phyloP scores from a whole-genome alignment of 2,329 filamentous ascomycete genomes.

The Lanzia echinophila region DNA sequence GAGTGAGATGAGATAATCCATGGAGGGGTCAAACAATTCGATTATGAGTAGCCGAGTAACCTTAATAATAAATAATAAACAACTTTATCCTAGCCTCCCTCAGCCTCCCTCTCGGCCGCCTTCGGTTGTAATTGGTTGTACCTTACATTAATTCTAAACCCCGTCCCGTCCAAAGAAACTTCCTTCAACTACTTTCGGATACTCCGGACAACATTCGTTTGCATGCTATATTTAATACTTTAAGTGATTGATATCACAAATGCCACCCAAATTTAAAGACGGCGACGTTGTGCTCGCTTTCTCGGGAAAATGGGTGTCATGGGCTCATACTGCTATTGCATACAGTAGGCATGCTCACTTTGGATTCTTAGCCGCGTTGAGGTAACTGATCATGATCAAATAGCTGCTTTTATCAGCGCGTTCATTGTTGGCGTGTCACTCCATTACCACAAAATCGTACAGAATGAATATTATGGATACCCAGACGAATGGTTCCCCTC shows the following conservation, averaged over 20 bases:
- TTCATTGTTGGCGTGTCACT: constrained; percentile 72
- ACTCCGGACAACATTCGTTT: constrained; percentile 24
- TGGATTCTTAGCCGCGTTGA: neutral
- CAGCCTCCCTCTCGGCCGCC: neutral
- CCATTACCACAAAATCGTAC: constrained; percentile 94
- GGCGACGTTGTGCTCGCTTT: constrained; percentile 55
- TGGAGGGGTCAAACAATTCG: too few relatives aligned
- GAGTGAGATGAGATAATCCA: too few relatives aligned
- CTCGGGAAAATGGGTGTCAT: constrained; percentile 86
- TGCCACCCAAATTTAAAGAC: constrained; percentile 54
- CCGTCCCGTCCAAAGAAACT: neutral
- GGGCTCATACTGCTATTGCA: constrained; percentile 75
- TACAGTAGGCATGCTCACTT: constrained; percentile 50
- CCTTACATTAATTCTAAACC: neutral
- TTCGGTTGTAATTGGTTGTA: too few relatives aligned
- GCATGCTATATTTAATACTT: constrained; percentile 22
- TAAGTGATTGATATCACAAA: constrained; percentile 22
- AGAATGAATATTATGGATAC: constrained; percentile 94
- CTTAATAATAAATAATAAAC: too few relatives aligned
- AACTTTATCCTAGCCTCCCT: too few relatives aligned
- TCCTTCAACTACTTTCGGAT: constrained; percentile 15
- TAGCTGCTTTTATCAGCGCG: constrained; percentile 80
- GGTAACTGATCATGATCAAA: constrained; percentile 14
- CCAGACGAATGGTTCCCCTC: constrained; percentile 96
- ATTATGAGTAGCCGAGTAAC: too few relatives aligned